phyloP scores from a whole-genome alignment of 2,329 filamentous ascomycete species.

The Neofusicoccum sp. region DNA sequence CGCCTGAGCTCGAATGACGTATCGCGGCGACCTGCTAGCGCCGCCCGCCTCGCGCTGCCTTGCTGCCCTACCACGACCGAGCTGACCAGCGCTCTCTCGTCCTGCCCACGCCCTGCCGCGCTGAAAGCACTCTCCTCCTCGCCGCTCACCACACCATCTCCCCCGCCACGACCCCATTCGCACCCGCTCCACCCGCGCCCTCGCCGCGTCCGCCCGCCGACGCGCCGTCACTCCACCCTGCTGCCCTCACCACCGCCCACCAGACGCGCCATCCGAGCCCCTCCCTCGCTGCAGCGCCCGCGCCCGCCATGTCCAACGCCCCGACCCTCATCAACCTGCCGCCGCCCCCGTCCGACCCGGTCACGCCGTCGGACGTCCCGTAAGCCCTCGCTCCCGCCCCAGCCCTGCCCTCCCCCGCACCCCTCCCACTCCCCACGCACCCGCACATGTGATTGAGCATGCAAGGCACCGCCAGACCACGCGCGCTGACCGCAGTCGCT shows the following conservation, averaged over 20 bases:
- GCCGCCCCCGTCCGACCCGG: constrained; percentile 75
- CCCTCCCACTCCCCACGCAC: not conserved
- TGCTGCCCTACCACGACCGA: constrained; percentile 7
- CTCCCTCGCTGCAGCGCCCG: not conserved
- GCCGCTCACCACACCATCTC: not conserved
- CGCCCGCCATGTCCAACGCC: constrained; percentile 37
- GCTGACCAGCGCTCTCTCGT: not conserved
- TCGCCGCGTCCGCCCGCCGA: not conserved
- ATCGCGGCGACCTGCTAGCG: not conserved
- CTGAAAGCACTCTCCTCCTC: not conserved
- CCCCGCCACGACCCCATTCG: not conserved
- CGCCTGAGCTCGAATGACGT: no score
- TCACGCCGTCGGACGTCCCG: constrained; percentile 88
- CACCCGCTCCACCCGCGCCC: not conserved
- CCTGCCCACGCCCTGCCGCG: not conserved
- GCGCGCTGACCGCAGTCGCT: constrained; percentile 20
- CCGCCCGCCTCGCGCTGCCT: not conserved
- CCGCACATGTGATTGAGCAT: constrained; percentile 17
- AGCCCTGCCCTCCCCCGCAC: not conserved
- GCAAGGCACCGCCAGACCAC: not conserved
- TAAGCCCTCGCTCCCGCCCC: constrained; percentile 48
- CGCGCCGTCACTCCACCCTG: constrained; percentile 9
- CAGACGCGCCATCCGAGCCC: not conserved
- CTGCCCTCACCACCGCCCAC: not conserved
- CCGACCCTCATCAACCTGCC: constrained; percentile 82